Evolutionary conservation across 805 yeast species (phyloP).

Genomic region (Candida rishiriensis): DNA sequence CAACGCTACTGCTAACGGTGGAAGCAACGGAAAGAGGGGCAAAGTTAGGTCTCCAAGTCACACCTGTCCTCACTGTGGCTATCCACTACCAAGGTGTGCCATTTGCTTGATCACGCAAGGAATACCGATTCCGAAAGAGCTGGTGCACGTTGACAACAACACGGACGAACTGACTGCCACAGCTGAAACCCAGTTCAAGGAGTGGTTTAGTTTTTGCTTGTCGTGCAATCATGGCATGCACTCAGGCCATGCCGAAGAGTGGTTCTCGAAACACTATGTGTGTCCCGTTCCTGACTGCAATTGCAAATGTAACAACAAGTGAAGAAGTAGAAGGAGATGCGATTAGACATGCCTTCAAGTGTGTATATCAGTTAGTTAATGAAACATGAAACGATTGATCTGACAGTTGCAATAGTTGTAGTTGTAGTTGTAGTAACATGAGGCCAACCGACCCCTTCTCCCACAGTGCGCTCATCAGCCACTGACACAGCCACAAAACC

Average conservation of each 20-base stretch:
- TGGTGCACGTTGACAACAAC: constrained; percentile 23
- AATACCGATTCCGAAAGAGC: constrained; percentile 47
- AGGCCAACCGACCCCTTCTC: too few relatives aligned
- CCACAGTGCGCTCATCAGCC: too few relatives aligned
- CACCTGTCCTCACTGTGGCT: constrained; percentile 80
- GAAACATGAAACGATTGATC: too few relatives aligned
- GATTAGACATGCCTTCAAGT: too few relatives aligned
- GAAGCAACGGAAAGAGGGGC: neutral
- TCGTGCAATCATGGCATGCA: constrained; percentile 93
- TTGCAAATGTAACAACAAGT: constrained; percentile 67
- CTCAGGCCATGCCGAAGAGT: constrained; percentile 91
- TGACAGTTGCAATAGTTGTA: too few relatives aligned
- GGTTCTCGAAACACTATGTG: constrained; percentile 83
- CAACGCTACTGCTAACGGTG: constrained; percentile 1
- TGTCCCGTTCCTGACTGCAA: constrained; percentile 95
- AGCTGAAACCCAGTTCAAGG: constrained; percentile 47
- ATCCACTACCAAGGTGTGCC: constrained; percentile 85
- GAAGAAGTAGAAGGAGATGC: neutral
- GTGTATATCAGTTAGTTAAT: too few relatives aligned
- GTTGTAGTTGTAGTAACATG: too few relatives aligned
- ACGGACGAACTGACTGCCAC: constrained; percentile 10
- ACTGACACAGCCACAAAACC: too few relatives aligned
- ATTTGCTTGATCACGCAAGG: constrained; percentile 83
- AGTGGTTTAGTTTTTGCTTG: constrained; percentile 90
- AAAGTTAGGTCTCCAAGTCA: constrained; percentile 13